Percentiles rank a stretch among this genome's conserved stretches.
phyloP scores from a whole-genome alignment of 352 stramenopile genomes.

The Globisporangium emineosum region DNA sequence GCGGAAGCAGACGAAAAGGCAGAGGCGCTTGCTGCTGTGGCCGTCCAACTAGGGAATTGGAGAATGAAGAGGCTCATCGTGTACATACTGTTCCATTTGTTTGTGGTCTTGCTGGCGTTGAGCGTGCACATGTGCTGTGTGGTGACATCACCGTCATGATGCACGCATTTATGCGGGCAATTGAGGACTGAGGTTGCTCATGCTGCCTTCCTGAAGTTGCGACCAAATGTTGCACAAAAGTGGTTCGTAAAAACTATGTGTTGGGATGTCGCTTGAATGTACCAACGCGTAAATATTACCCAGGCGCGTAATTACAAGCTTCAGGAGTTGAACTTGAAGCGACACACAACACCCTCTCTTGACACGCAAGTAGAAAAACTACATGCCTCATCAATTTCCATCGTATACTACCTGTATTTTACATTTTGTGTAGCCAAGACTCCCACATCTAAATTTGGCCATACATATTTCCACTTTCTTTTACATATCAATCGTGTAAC shows the following conservation, averaged over 20 bases:
- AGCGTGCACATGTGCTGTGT: background rate
- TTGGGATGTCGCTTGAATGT: background rate
- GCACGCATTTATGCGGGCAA: no score
- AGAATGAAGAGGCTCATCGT: background rate
- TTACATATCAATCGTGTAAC: background rate
- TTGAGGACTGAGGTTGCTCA: background rate
- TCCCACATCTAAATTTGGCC: background rate
- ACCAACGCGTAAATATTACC: background rate
- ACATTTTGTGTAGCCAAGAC: background rate
- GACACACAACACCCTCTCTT: conserved; percentile 16
- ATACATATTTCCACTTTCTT: background rate
- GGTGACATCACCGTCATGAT: no score
- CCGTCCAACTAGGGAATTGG: background rate
- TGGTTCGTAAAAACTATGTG: conserved; percentile 8
- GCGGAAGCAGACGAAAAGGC: background rate
- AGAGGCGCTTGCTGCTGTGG: background rate
- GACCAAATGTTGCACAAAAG: conserved; percentile 6
- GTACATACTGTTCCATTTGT: background rate
- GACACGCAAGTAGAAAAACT: background rate
- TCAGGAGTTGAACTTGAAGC: conserved; percentile 34
- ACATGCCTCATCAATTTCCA: background rate
- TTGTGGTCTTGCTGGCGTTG: background rate
- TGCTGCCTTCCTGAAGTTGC: background rate
- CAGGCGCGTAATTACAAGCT: conserved; percentile 24
- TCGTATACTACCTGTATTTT: conserved; percentile 3